phyloP scores from a whole-genome alignment of 2,329 filamentous ascomycete species.

The Rosellinia necatrix region DNA sequence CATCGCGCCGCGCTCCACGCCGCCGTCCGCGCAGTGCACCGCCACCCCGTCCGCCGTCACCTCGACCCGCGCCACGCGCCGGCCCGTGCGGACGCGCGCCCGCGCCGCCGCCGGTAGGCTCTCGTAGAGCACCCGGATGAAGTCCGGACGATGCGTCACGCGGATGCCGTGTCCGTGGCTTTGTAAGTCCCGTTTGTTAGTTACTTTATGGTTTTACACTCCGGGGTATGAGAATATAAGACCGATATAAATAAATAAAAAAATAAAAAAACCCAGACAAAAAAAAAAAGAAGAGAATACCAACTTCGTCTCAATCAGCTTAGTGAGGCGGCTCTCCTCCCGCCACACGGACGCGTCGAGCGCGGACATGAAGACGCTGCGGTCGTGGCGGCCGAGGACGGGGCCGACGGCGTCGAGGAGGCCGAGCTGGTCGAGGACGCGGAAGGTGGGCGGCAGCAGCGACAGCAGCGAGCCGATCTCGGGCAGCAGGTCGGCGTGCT shows the following conservation, averaged over 20 bases:
- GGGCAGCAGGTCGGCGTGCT: constrained; percentile 29
- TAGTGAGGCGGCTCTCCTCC: neutral
- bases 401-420: constrained; percentile 22
- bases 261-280: no score
- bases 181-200: neutral
- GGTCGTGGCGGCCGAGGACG: constrained; percentile 15
- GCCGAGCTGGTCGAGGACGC: constrained; percentile 38
- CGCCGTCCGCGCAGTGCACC: constrained; percentile 43
- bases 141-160: constrained; percentile 32
- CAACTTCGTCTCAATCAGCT: constrained; percentile 21
- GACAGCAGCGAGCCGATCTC: constrained; percentile 33
- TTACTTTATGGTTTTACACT: no score
- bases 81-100: constrained; percentile 27
- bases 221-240: no score
- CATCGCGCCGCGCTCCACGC: constrained; percentile 43
- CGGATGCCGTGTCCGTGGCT: constrained; percentile 34
- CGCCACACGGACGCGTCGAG: constrained; percentile 19
- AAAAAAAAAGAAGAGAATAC: no score
- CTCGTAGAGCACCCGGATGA: constrained; percentile 31
- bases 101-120: constrained; percentile 29
- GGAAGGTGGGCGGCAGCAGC: constrained; percentile 36
- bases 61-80: constrained; percentile 37
- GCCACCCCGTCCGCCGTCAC: constrained; percentile 32
- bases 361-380: constrained; percentile 23
- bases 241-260: no score